These are phyloP conservation scores for Mycena kentingensis DNA, from an alignment of 768 basidiomycete species.

Conservation along the genomic window DNA sequence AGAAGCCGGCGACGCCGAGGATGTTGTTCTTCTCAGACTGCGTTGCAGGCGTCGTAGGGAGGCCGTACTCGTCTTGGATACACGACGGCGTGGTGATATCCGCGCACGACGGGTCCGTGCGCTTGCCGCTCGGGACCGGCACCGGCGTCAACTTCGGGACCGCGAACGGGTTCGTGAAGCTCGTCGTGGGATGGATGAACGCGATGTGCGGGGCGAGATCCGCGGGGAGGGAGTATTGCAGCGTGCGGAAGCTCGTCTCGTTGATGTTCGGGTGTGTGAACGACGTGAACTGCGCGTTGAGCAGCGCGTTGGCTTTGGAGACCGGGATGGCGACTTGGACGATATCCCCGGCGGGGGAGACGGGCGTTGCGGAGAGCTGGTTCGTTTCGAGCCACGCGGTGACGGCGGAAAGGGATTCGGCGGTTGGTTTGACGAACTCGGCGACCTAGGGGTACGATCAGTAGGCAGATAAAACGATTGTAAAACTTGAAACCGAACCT, in stretches of 20 bases:
- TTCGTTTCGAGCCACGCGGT: constrained; percentile 3
- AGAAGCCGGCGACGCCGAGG: constrained; percentile 34
- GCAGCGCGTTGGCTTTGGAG: constrained; percentile 33
- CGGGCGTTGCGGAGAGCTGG: constrained; percentile 1
- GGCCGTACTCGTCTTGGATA: constrained; percentile 34
- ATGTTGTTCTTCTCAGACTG: constrained; percentile 27
- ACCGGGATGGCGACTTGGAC: constrained; percentile 32
- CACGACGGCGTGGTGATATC: constrained; percentile 10
- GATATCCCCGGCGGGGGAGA: constrained; percentile 31
- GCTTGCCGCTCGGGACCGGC: constrained; percentile 1
- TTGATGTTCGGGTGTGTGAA: constrained; percentile 34
- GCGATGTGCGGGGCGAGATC: neutral
- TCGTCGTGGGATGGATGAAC: constrained; percentile 35
- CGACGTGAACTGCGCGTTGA: constrained; percentile 28
- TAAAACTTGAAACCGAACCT: neutral
- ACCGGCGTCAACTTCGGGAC: constrained; percentile 1
- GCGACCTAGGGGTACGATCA: neutral
- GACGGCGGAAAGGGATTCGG: constrained; percentile 7
- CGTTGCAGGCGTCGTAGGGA: constrained; percentile 34
- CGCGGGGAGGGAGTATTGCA: constrained; percentile 11
- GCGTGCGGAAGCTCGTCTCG: constrained; percentile 38
- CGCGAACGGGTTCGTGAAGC: constrained; percentile 24
- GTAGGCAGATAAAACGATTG: neutral
- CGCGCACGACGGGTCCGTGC: constrained; percentile 11
- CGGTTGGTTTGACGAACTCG: neutral